Base-by-base conservation (phyloP, 2,329 filamentous ascomycete species). In the Neonectria punicea region DNA sequence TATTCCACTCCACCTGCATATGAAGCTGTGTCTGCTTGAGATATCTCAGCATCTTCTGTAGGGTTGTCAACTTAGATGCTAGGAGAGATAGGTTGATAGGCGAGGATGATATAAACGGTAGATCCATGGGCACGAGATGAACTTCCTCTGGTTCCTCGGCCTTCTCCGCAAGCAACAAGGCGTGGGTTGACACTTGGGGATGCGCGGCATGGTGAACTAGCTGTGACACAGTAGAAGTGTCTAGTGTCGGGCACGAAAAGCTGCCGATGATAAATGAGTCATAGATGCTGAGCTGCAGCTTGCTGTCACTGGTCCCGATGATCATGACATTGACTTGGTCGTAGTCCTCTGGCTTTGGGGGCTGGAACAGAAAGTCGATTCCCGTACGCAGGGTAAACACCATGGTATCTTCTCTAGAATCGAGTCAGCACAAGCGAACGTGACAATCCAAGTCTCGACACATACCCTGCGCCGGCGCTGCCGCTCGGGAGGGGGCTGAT, bases 1-100 rank as follows among this genome's bases (percentile, higher is more conserved):
- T 91, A 73, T 92, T 92, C 88, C 93, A 97, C 76, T 97, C 94
- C 3, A 89, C 86, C 25, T 90, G 83, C 82, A 98, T 92, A 69
- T 95, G 92, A 36, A 88, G 84, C 67, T 96, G 89, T 0, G 92
- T 90, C 76, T 97, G 93, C 61, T 89, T 89, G 49, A 97, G 86
- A 75, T 99, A 98, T 53, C 93, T 86, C 8, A 98, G 82, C 13
- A 98, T 80, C 68, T 96, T 97, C 73, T 97, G 93, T 16, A 98
- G 80, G 47, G 93, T 92, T 0, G 94, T 97, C 5, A 93, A 91
- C 73, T 97, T 97, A 16, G 92, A 93, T 1, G 94, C 92, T 13
- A 98, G 84, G 5, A 97, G 85, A 30, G 94, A 93, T 2, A 98
- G 82, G 74, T 97, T 93, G 61, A 94, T 88, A 3, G 92, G 92